These are phyloP conservation scores for Sclerotinia subarctica DNA, from an alignment of 2,329 filamentous ascomycete genomes.

Conservation along the genomic window DNA sequence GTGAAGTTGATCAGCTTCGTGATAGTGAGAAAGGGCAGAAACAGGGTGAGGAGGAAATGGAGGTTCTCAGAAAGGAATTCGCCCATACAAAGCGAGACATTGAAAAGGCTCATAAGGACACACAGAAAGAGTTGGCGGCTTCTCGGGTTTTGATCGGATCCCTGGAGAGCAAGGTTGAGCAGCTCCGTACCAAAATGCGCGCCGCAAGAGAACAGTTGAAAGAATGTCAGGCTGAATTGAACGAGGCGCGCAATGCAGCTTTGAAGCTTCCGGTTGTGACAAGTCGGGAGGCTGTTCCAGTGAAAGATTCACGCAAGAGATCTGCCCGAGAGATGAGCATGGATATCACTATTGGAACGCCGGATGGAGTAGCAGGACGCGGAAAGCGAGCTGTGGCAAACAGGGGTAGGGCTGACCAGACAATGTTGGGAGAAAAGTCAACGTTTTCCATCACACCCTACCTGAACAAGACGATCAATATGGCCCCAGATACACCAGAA, in stretches of 20 bases:
- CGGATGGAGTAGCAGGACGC: constrained; percentile 46
- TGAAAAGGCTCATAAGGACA: constrained; percentile 29
- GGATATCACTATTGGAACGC: constrained; percentile 49
- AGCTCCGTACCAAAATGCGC: constrained; percentile 47
- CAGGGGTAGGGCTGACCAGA: constrained; percentile 55
- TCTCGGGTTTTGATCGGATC: constrained; percentile 64
- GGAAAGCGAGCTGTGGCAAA: constrained; percentile 47
- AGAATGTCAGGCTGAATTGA: constrained; percentile 50
- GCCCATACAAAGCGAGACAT: constrained; percentile 37
- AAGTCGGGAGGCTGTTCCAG: constrained; percentile 27
- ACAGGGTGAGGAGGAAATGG: constrained; percentile 46
- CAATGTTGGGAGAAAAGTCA: constrained; percentile 77
- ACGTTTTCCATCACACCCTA: constrained; percentile 93
- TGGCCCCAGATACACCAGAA: constrained; percentile 44
- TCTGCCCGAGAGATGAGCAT: constrained; percentile 44
- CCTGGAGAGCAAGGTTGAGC: constrained; percentile 36
- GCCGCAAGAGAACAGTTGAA: constrained; percentile 71
- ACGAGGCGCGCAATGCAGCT: constrained; percentile 40
- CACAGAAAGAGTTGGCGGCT: constrained; percentile 35
- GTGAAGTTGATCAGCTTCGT: constrained; percentile 25
- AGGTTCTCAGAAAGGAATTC: constrained; percentile 40
- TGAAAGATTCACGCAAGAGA: constrained; percentile 41
- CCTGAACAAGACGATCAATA: constrained; percentile 69
- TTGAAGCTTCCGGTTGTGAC: constrained; percentile 23
- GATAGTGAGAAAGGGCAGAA: constrained; percentile 44